Evolutionary conservation across 805 yeast species (phyloP).

Genomic region (Kuraishia ogatae): DNA sequence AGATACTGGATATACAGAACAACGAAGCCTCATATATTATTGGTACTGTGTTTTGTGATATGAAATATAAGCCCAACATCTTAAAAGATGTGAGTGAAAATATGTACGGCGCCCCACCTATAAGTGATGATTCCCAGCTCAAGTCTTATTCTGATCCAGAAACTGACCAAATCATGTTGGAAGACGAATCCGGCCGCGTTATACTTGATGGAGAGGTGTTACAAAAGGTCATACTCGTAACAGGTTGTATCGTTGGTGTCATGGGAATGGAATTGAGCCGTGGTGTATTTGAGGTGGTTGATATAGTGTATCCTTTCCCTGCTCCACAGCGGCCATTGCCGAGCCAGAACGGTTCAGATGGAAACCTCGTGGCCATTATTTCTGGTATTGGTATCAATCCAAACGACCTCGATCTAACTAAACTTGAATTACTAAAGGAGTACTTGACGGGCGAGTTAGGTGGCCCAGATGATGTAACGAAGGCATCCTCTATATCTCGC

Average conservation of each 20-base stretch:
- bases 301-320: conserved; percentile 61
- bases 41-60: conserved; percentile 81
- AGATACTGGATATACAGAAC: conserved; percentile 53
- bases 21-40: conserved; percentile 69
- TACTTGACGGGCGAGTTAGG: conserved; percentile 60
- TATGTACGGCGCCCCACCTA: conserved; percentile 40
- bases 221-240: conserved; percentile 58
- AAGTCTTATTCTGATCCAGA: conserved; percentile 45
- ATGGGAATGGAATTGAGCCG: conserved; percentile 79
- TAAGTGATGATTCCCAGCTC: conserved; percentile 22
- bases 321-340: conserved; percentile 42
- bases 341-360: conserved; percentile 9
- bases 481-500: conserved; percentile 26
- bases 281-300: conserved; percentile 80
- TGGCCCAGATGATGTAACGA: conserved; percentile 10
- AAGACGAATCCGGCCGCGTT: conserved; percentile 90
- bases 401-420: conserved; percentile 30
- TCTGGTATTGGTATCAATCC: conserved; percentile 66
- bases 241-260: conserved; percentile 84
- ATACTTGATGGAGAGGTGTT: conserved; percentile 55
- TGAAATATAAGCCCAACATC: conserved; percentile 80
- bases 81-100: conserved; percentile 68
- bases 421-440: conserved; percentile 54
- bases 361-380: conserved; percentile 55
- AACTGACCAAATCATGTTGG: conserved; percentile 61